A percentile compares a stretch with the other conserved stretches of the same genome.
These are phyloP conservation scores for Alternaria sp. DNA, from an alignment of 2,329 filamentous ascomycete genomes.

Conservation along the genomic window DNA sequence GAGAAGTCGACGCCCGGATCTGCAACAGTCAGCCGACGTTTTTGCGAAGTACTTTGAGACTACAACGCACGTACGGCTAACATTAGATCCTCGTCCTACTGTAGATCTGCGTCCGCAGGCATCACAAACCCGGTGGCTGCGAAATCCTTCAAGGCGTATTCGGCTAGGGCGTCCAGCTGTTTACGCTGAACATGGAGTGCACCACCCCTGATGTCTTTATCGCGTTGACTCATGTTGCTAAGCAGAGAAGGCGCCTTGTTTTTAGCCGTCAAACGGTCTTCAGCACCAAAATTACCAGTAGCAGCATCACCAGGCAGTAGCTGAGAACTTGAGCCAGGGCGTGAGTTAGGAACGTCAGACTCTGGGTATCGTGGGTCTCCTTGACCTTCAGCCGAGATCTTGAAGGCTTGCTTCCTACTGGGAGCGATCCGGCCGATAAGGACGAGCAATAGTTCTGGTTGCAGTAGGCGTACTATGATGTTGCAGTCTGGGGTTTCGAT, in stretches of 20 bases:
- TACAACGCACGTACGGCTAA: not conserved
- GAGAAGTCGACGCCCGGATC: not conserved
- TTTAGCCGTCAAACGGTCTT: conserved; percentile 20
- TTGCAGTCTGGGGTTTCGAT: conserved; percentile 58
- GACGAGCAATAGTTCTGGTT: conserved; percentile 57
- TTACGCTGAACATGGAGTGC: conserved; percentile 59
- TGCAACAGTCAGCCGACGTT: not conserved
- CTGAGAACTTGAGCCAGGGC: conserved; percentile 16
- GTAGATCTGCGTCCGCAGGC: conserved; percentile 54
- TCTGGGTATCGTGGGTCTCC: conserved; percentile 53
- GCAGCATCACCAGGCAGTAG: conserved; percentile 16
- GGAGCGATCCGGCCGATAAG: conserved; percentile 59
- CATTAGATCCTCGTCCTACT: conserved; percentile 23
- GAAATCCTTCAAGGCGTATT: conserved; percentile 55
- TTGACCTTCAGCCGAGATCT: conserved; percentile 54
- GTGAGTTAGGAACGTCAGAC: conserved; percentile 10
- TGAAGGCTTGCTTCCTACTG: conserved; percentile 48
- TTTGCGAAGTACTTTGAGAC: not conserved
- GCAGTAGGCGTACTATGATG: conserved; percentile 57
- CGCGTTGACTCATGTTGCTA: conserved; percentile 49
- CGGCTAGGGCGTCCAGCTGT: conserved; percentile 57
- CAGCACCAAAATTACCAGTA: conserved; percentile 3
- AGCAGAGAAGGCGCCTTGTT: conserved; percentile 42
- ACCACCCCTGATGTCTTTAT: conserved; percentile 49
- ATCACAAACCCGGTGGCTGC: conserved; percentile 57